These are phyloP conservation scores for Vanilla planifolia DNA, from an alignment of 106 monocot genomes.

Conservation along the genomic window DNA sequence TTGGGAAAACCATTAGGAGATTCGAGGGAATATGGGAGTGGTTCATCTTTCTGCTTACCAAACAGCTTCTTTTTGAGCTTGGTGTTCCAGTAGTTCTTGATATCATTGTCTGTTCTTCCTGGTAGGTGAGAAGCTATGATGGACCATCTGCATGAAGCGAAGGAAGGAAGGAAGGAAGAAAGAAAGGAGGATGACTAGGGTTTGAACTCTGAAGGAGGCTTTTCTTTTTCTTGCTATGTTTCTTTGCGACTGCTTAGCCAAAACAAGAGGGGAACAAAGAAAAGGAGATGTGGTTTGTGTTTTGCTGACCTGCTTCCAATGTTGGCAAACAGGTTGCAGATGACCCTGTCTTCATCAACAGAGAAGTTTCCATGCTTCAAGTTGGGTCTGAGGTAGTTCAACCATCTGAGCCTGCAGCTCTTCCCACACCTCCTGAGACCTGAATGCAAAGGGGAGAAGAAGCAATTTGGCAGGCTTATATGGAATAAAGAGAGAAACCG, in stretches of 20 bases:
- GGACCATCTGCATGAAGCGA: conserved; percentile 24
- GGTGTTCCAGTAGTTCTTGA: conserved; percentile 53
- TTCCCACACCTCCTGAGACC: conserved; percentile 71
- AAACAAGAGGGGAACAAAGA: neutral
- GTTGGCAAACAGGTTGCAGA: conserved; percentile 33
- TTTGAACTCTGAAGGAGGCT: neutral
- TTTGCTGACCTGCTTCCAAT: conserved; percentile 33
- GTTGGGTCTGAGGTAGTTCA: conserved; percentile 42
- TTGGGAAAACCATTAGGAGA: neutral
- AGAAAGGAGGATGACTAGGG: neutral
- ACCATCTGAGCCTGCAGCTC: conserved; percentile 67
- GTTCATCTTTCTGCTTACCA: conserved; percentile 8
- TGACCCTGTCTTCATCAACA: conserved; percentile 34
- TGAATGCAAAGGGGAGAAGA: conserved; percentile 15
- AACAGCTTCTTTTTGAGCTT: conserved; percentile 47
- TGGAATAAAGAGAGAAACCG: neutral
- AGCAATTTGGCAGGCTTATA: too few relatives aligned
- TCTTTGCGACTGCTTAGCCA: neutral
- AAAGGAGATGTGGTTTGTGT: neutral
- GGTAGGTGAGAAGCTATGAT: conserved; percentile 34
- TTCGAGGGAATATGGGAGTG: neutral
- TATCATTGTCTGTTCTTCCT: conserved; percentile 37
- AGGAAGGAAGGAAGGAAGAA: neutral
- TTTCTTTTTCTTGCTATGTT: too few relatives aligned
- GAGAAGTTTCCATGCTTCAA: conserved; percentile 42